Base-by-base conservation (phyloP, 106 monocot genomes). In the Acorus gramineus region DNA sequence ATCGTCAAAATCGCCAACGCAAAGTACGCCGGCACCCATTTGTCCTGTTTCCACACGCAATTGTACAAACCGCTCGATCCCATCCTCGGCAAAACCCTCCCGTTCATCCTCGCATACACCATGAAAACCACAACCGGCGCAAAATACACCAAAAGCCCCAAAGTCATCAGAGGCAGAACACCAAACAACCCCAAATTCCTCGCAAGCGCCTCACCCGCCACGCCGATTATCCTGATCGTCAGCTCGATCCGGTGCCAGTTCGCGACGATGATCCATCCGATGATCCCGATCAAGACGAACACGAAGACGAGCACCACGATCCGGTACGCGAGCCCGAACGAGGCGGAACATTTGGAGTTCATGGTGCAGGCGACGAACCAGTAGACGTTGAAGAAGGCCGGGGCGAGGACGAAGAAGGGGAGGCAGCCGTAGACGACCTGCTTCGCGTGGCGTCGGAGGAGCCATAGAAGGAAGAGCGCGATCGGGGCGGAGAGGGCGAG, bases 1-100 rank as follows among this genome's bases (percentile, higher is more conserved):
- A 94, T 86, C 4, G 79, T 84, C 42, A 94, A 54, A 12, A 94
- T 80, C 8, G 76, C 93, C 56, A 94, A 52, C 4, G 81, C 72
- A 50, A 81, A 94, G 55, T 94, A 94, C 4, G 85, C 82, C 0
- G 78, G 83, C 66, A 94, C 93, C 93, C 93, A 94, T 1, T 66
- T 47, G 11, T 86, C 77, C 72, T 94, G 76, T 70, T 70, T 84
- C 93, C 93, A 94, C 69, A 61, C 77, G 50, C 93, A 94, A 44
- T 60, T 56, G 45, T 86, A 74, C 46, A 69, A 50, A 4, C 73
- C 77, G 43, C 67, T 62, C 44, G 48, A 67, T 44, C 44, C 69
- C 46, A 57, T 74, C 76, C 43, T 67, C n/a, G 83, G 70, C 60
- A 83, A 69, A 54, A 89, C 62, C 69, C 53, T 76, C 14, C 93